These are phyloP conservation scores for Kwoniella heveanensis DNA, from an alignment of 768 basidiomycete genomes.

Conservation along the genomic window DNA sequence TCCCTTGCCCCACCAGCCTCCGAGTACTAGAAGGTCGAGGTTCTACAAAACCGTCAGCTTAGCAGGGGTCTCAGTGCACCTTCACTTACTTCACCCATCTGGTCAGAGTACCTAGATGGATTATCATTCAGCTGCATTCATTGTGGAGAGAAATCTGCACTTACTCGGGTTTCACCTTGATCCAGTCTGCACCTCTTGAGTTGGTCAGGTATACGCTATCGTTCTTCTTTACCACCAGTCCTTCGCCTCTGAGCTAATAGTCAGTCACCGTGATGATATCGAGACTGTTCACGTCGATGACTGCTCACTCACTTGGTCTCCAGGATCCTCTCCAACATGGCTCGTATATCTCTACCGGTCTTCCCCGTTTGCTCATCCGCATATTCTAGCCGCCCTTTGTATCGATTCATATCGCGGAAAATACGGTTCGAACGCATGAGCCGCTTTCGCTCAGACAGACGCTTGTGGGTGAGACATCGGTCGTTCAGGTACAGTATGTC, in stretches of 20 bases:
- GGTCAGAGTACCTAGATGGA: conserved; percentile 50
- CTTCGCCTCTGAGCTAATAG: conserved; percentile 70
- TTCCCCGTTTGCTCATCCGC: conserved; percentile 70
- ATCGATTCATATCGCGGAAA: conserved; percentile 43
- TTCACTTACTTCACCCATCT: conserved; percentile 50
- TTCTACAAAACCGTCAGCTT: conserved; percentile 69
- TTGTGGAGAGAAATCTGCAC: background rate
- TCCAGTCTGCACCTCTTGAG: conserved; percentile 87
- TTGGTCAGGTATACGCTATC: conserved; percentile 78
- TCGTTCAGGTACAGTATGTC: conserved; percentile 84
- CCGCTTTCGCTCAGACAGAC: conserved; percentile 74
- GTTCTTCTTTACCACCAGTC: conserved; percentile 86
- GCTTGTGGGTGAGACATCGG: conserved; percentile 68
- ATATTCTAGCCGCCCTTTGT: conserved; percentile 82
- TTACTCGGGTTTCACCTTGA: conserved; percentile 68
- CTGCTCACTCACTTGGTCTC: conserved; percentile 59
- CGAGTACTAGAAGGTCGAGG: conserved; percentile 86
- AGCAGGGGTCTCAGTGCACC: background rate
- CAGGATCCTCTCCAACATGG: conserved; percentile 80
- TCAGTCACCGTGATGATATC: background rate
- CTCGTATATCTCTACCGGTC: conserved; percentile 77
- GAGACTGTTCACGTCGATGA: background rate
- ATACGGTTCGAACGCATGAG: conserved; percentile 62
- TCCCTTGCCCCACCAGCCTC: conserved; percentile 84
- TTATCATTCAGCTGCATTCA: background rate